Evolutionary conservation across 768 basidiomycete species (phyloP).

Genomic region (Phallus indusiatus): DNA sequence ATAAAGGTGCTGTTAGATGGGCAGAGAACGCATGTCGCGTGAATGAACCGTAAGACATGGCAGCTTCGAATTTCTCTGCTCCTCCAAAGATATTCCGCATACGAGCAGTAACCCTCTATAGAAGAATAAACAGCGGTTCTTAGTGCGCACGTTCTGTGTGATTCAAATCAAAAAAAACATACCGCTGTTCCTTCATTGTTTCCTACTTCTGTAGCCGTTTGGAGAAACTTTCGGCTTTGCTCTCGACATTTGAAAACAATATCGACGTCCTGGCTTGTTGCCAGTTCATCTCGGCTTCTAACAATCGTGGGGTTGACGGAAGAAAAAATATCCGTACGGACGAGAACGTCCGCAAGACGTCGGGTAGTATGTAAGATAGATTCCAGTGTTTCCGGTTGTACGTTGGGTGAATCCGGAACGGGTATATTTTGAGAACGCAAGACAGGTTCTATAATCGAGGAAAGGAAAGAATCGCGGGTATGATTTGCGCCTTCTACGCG

Average conservation of each 20-base stretch:
- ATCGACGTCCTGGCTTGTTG: constrained; percentile 54
- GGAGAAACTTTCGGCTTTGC: constrained; percentile 64
- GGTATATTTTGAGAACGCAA: constrained; percentile 17
- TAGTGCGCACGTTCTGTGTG: background rate
- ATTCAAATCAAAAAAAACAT: constrained; percentile 23
- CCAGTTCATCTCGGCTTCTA: constrained; percentile 32
- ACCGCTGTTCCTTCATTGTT: constrained; percentile 93
- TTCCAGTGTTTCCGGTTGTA: constrained; percentile 39
- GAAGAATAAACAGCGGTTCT: background rate
- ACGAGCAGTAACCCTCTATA: constrained; percentile 53
- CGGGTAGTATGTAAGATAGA: constrained; percentile 64
- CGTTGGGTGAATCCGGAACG: constrained; percentile 11
- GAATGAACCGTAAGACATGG: constrained; percentile 76
- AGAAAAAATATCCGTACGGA: constrained; percentile 71
- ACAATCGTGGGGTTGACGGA: constrained; percentile 57
- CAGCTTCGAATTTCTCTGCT: constrained; percentile 61
- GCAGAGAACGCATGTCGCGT: constrained; percentile 73
- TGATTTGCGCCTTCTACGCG: constrained; percentile 68
- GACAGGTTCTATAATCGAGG: constrained; percentile 66
- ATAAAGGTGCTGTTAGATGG: constrained; percentile 50
- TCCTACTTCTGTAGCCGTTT: constrained; percentile 84
- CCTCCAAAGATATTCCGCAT: constrained; percentile 87
- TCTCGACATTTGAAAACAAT: constrained; percentile 61
- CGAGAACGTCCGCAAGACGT: constrained; percentile 52
- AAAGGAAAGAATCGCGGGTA: constrained; percentile 76